These are phyloP conservation scores for Curvularia spicifera DNA, from an alignment of 2,329 filamentous ascomycete genomes.

Conservation along the genomic window DNA sequence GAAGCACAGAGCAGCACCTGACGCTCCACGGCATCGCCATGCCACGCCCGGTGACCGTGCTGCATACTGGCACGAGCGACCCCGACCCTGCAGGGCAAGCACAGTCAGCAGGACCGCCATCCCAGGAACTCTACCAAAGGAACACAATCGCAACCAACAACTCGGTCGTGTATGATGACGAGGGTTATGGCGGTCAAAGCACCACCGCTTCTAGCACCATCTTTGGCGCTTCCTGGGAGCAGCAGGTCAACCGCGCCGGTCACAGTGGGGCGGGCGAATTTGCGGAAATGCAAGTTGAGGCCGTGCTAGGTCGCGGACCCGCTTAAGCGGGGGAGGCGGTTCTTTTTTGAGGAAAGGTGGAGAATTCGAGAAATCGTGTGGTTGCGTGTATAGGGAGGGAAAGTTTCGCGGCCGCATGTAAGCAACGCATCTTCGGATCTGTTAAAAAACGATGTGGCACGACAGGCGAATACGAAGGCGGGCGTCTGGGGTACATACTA, in stretches of 20 bases:
- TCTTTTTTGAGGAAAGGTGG: constrained; percentile 2
- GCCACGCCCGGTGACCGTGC: constrained; percentile 18
- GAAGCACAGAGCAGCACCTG: constrained; percentile 64
- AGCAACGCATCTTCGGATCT: constrained; percentile 12
- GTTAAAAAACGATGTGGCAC: constrained; percentile 16
- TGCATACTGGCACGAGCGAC: constrained; percentile 11
- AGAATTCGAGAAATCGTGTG: constrained; percentile 5
- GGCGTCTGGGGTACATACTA: neutral
- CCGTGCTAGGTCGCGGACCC: constrained; percentile 42
- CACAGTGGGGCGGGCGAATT: constrained; percentile 26
- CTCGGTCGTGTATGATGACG: constrained; percentile 58
- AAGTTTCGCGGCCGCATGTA: constrained; percentile 17
- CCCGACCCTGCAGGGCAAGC: neutral
- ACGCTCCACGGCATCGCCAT: constrained; percentile 57
- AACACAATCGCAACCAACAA: constrained; percentile 63
- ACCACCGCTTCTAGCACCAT: neutral
- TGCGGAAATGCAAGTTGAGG: constrained; percentile 30
- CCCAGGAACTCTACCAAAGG: constrained; percentile 62
- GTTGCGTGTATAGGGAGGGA: neutral
- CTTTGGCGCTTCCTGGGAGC: constrained; percentile 9
- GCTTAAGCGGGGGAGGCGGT: constrained; percentile 10
- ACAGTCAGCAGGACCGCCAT: neutral
- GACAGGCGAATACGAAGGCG: constrained; percentile 2
- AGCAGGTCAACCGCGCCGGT: constrained; percentile 8
- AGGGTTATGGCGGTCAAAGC: constrained; percentile 40